phyloP scores from a whole-genome alignment of 1,139 yeast species.

The Lodderomyces elongisporus region DNA sequence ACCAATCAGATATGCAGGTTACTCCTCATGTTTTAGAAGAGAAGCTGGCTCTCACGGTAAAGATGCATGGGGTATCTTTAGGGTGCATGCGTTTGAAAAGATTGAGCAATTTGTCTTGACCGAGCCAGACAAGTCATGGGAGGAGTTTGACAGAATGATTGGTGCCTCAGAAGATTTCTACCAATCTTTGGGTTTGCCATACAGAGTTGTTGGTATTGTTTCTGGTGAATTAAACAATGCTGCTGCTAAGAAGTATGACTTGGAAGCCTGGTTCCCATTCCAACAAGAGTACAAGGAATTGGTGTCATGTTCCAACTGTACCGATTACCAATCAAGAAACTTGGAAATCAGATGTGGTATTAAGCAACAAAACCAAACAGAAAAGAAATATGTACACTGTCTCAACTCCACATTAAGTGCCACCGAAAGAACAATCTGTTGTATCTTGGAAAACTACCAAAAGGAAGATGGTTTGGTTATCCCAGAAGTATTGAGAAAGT shows the following conservation, averaged over 20 bases:
- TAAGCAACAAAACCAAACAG: constrained; percentile 90
- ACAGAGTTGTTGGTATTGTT: constrained; percentile 96
- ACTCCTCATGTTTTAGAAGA: constrained; percentile 97
- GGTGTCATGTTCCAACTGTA: constrained; percentile 98
- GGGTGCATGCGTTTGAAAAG: constrained; percentile 98
- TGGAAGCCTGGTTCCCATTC: constrained; percentile 99
- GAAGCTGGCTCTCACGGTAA: constrained; percentile 99
- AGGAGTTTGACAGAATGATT: constrained; percentile 94
- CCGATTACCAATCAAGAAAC: constrained; percentile 98
- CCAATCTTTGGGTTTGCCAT: constrained; percentile 86
- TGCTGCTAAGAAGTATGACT: constrained; percentile 96
- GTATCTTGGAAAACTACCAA: constrained; percentile 95
- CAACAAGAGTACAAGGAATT: constrained; percentile 98
- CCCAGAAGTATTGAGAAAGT: constrained; percentile 92
- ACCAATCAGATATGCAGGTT: constrained; percentile 95
- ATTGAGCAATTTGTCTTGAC: constrained; percentile 94
- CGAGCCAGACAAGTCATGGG: constrained; percentile 98
- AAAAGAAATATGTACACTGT: constrained; percentile 97
- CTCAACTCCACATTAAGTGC: constrained; percentile 96
- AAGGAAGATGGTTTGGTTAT: constrained; percentile 89
- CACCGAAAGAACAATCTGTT: constrained; percentile 96
- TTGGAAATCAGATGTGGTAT: constrained; percentile 98
- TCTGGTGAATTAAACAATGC: constrained; percentile 98
- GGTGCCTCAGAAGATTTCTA: constrained; percentile 87
- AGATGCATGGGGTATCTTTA: constrained; percentile 99